phyloP scores from a whole-genome alignment of 495 filamentous ascomycete species.

The Penicillium argentinense region DNA sequence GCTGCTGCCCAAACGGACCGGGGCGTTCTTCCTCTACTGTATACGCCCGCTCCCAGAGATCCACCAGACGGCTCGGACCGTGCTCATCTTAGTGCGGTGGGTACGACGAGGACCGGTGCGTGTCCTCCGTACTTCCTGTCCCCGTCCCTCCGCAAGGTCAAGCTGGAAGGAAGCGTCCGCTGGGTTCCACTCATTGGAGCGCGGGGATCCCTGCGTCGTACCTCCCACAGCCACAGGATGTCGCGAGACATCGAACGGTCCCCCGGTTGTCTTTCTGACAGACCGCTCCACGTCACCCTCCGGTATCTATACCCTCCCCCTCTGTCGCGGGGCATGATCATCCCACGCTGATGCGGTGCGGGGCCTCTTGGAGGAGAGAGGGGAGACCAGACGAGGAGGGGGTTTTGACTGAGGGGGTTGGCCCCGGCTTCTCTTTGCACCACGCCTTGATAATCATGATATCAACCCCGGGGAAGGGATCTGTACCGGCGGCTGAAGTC shows the following conservation, averaged over 20 bases:
- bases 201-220: conserved; percentile 18
- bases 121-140: neutral
- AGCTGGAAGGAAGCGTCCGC: no score
- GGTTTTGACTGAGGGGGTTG: neutral
- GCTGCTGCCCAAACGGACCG: conserved; percentile 19
- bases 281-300: conserved; percentile 24
- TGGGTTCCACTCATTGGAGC: conserved; percentile 7
- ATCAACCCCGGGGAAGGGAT: no score
- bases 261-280: conserved; percentile 23
- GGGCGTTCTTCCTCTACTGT: neutral
- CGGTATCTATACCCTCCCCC: conserved; percentile 14
- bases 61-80: conserved; percentile 27
- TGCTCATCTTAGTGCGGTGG: conserved; percentile 15
- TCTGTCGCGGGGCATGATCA: conserved; percentile 4
- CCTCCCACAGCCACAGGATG: conserved; percentile 18
- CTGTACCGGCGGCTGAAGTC: conserved; percentile 17
- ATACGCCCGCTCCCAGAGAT: no score
- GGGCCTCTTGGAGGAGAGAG: conserved; percentile 1
- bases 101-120: neutral
- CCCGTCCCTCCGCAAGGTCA: neutral
- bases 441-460: conserved; percentile 17
- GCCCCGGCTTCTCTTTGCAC: conserved; percentile 14
- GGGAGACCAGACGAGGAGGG: neutral
- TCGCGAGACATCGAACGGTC: conserved; percentile 21
- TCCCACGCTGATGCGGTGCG: conserved; percentile 12